phyloP scores from a whole-genome alignment of 805 yeast genomes.

The Lachancea waltii region DNA sequence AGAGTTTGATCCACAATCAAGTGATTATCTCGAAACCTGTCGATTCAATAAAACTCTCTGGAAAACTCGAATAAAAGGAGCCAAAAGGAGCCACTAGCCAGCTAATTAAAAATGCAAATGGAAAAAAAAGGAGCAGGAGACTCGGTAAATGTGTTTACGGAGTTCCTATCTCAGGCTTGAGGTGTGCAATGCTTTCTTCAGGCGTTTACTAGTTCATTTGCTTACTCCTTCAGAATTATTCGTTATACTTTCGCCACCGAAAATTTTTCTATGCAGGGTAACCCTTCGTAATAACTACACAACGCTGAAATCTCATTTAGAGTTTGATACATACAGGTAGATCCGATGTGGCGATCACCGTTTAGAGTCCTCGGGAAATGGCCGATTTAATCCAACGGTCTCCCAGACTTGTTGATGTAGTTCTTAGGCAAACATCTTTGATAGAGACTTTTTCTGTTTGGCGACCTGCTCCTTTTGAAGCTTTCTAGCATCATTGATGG shows the following conservation, averaged over 20 bases:
- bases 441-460: constrained; percentile 66
- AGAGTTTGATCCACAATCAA: background rate
- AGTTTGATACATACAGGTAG: too few relatives aligned
- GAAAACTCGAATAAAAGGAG: background rate
- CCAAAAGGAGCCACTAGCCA: constrained; percentile 1
- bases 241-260: constrained; percentile 8
- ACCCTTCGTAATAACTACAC: background rate
- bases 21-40: constrained; percentile 7
- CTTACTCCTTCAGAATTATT: background rate
- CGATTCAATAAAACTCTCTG: constrained; percentile 4
- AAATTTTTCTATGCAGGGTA: constrained; percentile 9
- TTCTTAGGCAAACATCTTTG: constrained; percentile 51
- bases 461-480: constrained; percentile 48
- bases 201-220: constrained; percentile 1
- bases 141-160: constrained; percentile 3
- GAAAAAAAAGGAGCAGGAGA: constrained; percentile 1
- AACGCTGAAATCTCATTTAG: too few relatives aligned
- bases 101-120: constrained; percentile 1
- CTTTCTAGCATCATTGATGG: constrained; percentile 52
- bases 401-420: too few relatives aligned
- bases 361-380: too few relatives aligned
- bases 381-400: too few relatives aligned
- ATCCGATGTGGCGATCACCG: too few relatives aligned
- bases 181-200: constrained; percentile 7
- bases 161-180: constrained; percentile 6